Base-by-base conservation (phyloP, 202 grass and related monocot species). In the Musa balbisiana region DNA sequence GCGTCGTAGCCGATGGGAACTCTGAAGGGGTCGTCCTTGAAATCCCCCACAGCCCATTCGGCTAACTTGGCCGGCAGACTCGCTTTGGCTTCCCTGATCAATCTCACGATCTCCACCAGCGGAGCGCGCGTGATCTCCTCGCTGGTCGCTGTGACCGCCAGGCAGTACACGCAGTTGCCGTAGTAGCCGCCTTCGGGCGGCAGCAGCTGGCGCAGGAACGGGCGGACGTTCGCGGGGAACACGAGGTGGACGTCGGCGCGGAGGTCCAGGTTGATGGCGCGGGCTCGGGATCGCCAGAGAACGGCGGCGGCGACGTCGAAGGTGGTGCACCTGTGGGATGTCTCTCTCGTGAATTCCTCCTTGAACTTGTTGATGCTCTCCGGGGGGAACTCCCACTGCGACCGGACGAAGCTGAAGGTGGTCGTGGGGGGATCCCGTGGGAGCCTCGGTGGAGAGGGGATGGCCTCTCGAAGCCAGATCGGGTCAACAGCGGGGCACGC, bases 131-230 rank as follows among this genome's bases (percentile, higher is more conserved):
- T 73, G 3, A 90, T 79, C 33, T 27, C 74, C 1, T 55, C 53
- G n/a, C 67, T 9, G 53, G 63, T 82, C 16, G 75, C 62, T 0
- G 55, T 53, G 0, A 64, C 50, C 1, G 75, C 22, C 17, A 81
- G 67, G 23, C 67, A 63, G 43, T 67, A 58, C 1, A 84, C 74
- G 14, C 85, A 84, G 79, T 90, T 90, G 15, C 88, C 84, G 68
- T 87, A 90, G 78, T 79, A 90, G 9, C 88, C 73, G 16, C 75
- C 67, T 27, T 17, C 24, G 14, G 84, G 81, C 1, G 29, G 33
- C 55, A 50, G 20, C 12, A 33, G n/a, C 16, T 66, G 21, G 2
- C 21, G 9, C 0, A 81, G 78, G 49, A 69, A 53, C 11, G 29
- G 21, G 14, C 82, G 77, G 60, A 69, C 54, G 73, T 82, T 89